These are phyloP conservation scores for Candida nitratophila DNA, from an alignment of 805 yeast species.

Conservation along the genomic window DNA sequence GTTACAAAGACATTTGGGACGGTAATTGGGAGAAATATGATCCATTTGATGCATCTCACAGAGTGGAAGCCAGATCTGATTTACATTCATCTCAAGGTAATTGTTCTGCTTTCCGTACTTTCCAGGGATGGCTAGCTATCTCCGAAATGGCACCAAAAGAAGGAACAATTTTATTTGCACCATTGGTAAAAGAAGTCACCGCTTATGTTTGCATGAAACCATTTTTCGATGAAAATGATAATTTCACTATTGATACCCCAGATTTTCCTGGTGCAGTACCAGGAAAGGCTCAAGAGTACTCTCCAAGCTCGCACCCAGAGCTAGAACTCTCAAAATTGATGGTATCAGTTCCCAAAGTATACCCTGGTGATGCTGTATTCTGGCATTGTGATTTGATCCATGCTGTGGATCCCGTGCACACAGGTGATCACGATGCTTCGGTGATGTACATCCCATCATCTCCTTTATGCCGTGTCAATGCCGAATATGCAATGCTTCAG, in stretches of 20 bases:
- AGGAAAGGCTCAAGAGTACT: slow-evolving; percentile 29
- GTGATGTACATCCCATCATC: slow-evolving; percentile 32
- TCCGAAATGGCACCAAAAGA: slow-evolving; percentile 28
- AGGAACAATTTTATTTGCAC: slow-evolving; percentile 32
- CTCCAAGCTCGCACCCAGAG: slow-evolving; percentile 27
- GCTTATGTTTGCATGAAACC: slow-evolving; percentile 35
- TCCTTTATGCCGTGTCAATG: slow-evolving; percentile 21
- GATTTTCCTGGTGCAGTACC: slow-evolving; percentile 33
- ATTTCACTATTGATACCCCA: slow-evolving; percentile 25
- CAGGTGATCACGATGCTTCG: slow-evolving; percentile 28
- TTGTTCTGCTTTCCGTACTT: slow-evolving; percentile 27
- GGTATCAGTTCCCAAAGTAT: slow-evolving; percentile 30
- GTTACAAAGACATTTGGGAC: slow-evolving; percentile 28
- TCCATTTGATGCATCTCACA: slow-evolving; percentile 29
- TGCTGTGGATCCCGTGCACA: slow-evolving; percentile 31
- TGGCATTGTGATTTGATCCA: slow-evolving; percentile 38
- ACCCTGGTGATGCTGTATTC: slow-evolving; percentile 35
- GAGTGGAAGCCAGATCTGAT: slow-evolving; percentile 26
- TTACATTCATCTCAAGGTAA: slow-evolving; percentile 24
- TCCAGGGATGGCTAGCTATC: slow-evolving; percentile 39
- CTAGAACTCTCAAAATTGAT: slow-evolving; percentile 25
- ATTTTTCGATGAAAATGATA: slow-evolving; percentile 27
- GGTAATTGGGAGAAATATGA: slow-evolving; percentile 38
- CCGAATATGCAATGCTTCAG: slow-evolving; percentile 13
- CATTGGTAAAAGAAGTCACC: slow-evolving; percentile 28